Base-by-base conservation (phyloP, 129 eudicot genomes). In the Centaurea solstitialis region DNA sequence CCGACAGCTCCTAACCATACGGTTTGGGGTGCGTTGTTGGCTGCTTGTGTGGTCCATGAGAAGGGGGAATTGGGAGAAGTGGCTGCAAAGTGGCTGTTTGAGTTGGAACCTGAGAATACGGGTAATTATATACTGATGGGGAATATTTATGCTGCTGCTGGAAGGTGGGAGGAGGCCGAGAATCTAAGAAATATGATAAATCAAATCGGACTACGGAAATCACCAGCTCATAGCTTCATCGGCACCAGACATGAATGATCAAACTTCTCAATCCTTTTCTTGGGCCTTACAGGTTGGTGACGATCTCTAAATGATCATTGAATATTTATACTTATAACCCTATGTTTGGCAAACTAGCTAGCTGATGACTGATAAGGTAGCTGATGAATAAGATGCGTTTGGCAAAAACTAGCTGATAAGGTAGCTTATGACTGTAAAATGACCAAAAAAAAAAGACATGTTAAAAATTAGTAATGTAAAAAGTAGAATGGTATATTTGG, bases 131-230 rank as follows among this genome's bases (percentile, higher is more conserved):
- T 92, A 20, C 81, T 94, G 45, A 66, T 90, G 91, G 87, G 92
- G 22, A 94, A 94, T 66, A 88, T 94, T 41, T 92, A 92, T 80
- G 81, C 96, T 69, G 91, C 97, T 2, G 92, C 83, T 37, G 96
- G 92, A 62, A 87, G 97, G 80, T 94, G 94, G 91, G 84, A 85
- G 79, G 98, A 94, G 68, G 97, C 92, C 1, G 93, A 94, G 89
- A 90, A 81, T 38, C 83, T 90, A 69, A 89, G 96, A 59, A 62
- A 72, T 7, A 80, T 80, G 93, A 90, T 94, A 70, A 81, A 84
- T 83, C 71, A 74, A 30, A 78, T 90, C 13, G 93, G 97, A 18
- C 80, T 90, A 17, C 81, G 81, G 74, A 94, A 94, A 85, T 85
- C 90, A 26, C 96, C 93, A 4, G 97, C 91, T 68, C 92, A 90